phyloP scores from a whole-genome alignment of 202 grass and related monocot species.

The Setaria viridis region DNA sequence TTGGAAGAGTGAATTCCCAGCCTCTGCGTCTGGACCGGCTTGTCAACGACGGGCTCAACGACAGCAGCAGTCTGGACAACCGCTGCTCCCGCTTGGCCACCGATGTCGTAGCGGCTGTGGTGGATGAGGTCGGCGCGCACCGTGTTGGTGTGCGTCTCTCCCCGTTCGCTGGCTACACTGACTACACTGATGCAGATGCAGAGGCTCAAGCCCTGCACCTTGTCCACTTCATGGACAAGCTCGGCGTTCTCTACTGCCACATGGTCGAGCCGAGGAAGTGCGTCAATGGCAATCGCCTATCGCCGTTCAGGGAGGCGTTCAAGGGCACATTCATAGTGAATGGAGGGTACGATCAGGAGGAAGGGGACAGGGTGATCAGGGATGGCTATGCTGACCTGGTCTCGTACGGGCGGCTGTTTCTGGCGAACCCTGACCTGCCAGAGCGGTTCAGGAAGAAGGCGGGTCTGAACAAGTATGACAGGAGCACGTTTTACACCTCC shows the following conservation, averaged over 20 bases:
- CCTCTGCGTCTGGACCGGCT: neutral
- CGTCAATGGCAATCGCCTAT: slow-evolving; percentile 1
- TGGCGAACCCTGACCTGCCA: slow-evolving; percentile 32
- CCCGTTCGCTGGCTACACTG: slow-evolving; percentile 9
- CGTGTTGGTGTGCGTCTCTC: slow-evolving; percentile 49
- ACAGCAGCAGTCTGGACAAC: slow-evolving; percentile 37
- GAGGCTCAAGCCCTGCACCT: slow-evolving; percentile 45
- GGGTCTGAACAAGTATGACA: slow-evolving; percentile 34
- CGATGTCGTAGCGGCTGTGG: slow-evolving; percentile 40
- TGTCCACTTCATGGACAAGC: slow-evolving; percentile 36
- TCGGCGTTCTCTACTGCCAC: slow-evolving; percentile 50
- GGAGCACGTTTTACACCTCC: slow-evolving; percentile 1
- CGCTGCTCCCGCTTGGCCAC: slow-evolving; percentile 40
- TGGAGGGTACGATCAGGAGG: slow-evolving; percentile 30
- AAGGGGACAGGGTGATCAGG: slow-evolving; percentile 2
- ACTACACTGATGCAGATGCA: slow-evolving; percentile 38
- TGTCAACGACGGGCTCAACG: neutral
- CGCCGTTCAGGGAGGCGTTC: slow-evolving; percentile 46
- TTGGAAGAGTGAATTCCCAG: neutral
- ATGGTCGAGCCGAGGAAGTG: slow-evolving; percentile 51
- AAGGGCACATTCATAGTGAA: slow-evolving; percentile 25
- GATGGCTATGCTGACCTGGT: slow-evolving; percentile 18
- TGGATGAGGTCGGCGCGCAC: slow-evolving; percentile 42
- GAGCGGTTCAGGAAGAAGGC: slow-evolving; percentile 1
- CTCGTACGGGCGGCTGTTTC: slow-evolving; percentile 13